Percentiles rank a stretch among this genome's conserved stretches.
Evolutionary conservation across 257 asterid genomes (phyloP).

Genomic region (Paulownia fortunei): DNA sequence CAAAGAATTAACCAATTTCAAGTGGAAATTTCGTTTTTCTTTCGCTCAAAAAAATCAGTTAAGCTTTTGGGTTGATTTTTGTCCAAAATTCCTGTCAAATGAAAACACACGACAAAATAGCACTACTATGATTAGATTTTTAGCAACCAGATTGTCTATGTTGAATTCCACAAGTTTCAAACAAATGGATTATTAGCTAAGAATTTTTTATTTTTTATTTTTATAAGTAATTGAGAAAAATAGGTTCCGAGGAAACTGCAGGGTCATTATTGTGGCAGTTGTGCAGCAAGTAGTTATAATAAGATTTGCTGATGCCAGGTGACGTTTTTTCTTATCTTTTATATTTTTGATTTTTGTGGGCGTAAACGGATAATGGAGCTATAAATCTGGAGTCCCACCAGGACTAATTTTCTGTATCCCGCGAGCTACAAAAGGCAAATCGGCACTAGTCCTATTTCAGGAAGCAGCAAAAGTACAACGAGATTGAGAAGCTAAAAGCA

Average conservation of each 20-base stretch:
- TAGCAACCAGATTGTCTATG: no score
- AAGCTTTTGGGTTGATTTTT: no score
- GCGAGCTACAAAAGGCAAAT: conserved; percentile 6
- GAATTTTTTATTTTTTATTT: no score
- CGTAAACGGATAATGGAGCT: background rate
- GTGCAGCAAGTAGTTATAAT: background rate
- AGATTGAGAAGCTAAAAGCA: background rate
- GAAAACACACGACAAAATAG: no score
- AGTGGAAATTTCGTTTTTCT: no score
- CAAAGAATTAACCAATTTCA: no score
- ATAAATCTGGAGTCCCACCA: no score
- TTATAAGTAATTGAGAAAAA: background rate
- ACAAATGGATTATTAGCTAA: no score
- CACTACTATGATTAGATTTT: no score
- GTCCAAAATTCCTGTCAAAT: no score
- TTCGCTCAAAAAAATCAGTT: no score
- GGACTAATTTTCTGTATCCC: background rate
- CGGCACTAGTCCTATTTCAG: background rate
- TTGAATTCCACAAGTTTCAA: no score
- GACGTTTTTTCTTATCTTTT: background rate
- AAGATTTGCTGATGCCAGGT: background rate
- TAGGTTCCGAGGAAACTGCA: background rate
- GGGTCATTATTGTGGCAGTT: background rate
- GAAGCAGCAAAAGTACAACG: background rate
- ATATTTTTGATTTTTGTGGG: background rate